Evolutionary conservation across 2,329 filamentous ascomycete species (phyloP), one percentile per base, ranked within the genome.

Genomic region (Talaromyces sp.): DNA sequence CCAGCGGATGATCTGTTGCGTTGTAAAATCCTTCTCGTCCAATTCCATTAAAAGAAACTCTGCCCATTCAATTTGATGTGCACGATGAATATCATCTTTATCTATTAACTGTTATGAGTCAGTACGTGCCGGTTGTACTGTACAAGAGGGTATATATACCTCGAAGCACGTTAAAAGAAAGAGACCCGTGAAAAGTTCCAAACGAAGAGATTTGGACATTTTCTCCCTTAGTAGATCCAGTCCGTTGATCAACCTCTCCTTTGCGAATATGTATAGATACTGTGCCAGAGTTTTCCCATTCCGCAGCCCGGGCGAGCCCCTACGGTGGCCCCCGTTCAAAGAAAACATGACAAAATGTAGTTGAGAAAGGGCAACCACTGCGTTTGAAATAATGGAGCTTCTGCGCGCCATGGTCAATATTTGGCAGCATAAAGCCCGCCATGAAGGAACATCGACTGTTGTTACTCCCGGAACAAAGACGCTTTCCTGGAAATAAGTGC

Each of bases 361-460:
- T 36, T 36, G 33, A 36, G 33, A 36, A 36, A 36, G 33, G 14
- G 33, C 33, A 14, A 36, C 33, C 10, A 36, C 33, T 36, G 33
- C 33, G 33, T 36, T 36, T 36, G 33, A 36, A 14, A 36, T 36
- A 12, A 36, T 36, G 33, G 33, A 36, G 10, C 33, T 36, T 3
- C 3, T 36, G 10, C 33, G 33, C 10, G 33, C 80, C 74, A 36
- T 36, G 10, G 33, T 12, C 33, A 36, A 12, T 36, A 36, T 36
- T 36, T 36, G 33, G 14, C 33, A 12, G 10, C 33, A 36, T 36
- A 36, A 36, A 36, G 33, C 33, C 33, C 33, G 33, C 33, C 33
- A 36, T 36, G 33, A 36, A 2, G 33, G 33, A 36, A 36, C 33
- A 36, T 36, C 33, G 33, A 36, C 33, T 14, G 33, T 36, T 36